These are phyloP conservation scores for Lonicera japonica DNA, from an alignment of 129 eudicot species.

Conservation along the genomic window DNA sequence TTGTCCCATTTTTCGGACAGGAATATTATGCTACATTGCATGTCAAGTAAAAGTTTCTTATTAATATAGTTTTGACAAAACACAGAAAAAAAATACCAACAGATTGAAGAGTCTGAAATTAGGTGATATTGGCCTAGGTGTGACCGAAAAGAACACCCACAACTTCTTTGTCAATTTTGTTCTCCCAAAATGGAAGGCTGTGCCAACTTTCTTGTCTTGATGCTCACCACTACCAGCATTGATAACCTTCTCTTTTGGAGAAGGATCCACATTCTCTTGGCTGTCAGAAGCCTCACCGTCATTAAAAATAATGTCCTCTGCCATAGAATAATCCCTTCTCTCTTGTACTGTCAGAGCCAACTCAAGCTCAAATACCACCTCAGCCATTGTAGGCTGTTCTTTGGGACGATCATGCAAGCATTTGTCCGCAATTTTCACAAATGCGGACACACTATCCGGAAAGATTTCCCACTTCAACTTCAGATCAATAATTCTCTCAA, in stretches of 20 bases:
- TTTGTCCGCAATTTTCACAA: neutral
- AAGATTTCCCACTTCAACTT: neutral
- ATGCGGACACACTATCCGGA: neutral
- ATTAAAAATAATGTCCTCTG: neutral
- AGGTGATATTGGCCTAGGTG: too few species aligned
- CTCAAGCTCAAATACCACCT: neutral
- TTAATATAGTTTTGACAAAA: too few species aligned
- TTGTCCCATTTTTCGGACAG: too few species aligned
- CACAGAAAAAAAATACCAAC: too few species aligned
- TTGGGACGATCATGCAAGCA: neutral
- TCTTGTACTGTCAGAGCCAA: neutral
- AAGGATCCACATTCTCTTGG: neutral
- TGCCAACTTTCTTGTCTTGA: neutral
- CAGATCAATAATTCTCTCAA: constrained; percentile 15
- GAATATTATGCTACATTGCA: too few species aligned
- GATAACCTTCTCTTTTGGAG: neutral
- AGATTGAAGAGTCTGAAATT: too few species aligned
- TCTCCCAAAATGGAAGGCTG: neutral
- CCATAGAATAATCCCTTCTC: neutral
- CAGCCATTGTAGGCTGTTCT: neutral
- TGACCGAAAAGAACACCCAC: neutral
- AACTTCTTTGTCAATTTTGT: neutral
- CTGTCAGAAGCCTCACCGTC: neutral
- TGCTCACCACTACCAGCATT: neutral
- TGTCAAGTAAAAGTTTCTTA: too few species aligned